phyloP scores from a whole-genome alignment of 2,329 filamentous ascomycete genomes.

The Ceratocystiopsis sp. region DNA sequence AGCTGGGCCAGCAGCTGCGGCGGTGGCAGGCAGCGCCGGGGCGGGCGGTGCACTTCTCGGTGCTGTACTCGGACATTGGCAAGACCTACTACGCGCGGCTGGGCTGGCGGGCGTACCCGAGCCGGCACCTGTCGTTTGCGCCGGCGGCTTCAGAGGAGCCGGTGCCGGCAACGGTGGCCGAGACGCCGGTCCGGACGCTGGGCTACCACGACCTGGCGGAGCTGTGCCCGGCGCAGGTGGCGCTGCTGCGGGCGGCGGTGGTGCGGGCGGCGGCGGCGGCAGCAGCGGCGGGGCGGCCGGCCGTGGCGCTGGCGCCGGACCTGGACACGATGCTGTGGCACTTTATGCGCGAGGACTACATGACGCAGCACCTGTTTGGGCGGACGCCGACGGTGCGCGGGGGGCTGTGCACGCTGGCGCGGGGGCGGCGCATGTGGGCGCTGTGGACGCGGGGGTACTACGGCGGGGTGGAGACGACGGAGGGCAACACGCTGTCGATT shows the following conservation, averaged over 20 bases:
- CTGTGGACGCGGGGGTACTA: conserved; percentile 55
- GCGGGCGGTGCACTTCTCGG: conserved; percentile 43
- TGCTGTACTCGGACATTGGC: conserved; percentile 77
- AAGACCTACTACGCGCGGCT: conserved; percentile 61
- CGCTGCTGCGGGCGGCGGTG: conserved; percentile 39
- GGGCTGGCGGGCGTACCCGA: conserved; percentile 63
- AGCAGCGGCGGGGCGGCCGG: conserved; percentile 12
- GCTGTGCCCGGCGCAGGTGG: conserved; percentile 48
- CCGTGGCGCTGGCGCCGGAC: conserved; percentile 53
- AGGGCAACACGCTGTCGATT: conserved; percentile 52
- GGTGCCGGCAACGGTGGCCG: conserved; percentile 12
- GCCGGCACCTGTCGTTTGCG: conserved; percentile 51
- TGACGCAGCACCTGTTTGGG: conserved; percentile 45
- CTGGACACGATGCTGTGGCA: conserved; percentile 57
- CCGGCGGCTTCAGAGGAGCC: conserved; percentile 30
- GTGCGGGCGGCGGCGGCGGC: neutral
- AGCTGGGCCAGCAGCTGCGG: conserved; percentile 34
- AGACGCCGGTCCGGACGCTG: conserved; percentile 22
- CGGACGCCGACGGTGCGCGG: conserved; percentile 46
- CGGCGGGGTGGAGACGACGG: conserved; percentile 30
- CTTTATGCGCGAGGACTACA: conserved; percentile 65
- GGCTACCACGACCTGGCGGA: conserved; percentile 41
- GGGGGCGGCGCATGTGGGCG: conserved; percentile 46
- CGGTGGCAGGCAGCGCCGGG: conserved; percentile 17
- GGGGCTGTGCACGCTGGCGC: conserved; percentile 40